phyloP scores from a whole-genome alignment of 2,329 filamentous ascomycete species.

The Neofusicoccum sp. region DNA sequence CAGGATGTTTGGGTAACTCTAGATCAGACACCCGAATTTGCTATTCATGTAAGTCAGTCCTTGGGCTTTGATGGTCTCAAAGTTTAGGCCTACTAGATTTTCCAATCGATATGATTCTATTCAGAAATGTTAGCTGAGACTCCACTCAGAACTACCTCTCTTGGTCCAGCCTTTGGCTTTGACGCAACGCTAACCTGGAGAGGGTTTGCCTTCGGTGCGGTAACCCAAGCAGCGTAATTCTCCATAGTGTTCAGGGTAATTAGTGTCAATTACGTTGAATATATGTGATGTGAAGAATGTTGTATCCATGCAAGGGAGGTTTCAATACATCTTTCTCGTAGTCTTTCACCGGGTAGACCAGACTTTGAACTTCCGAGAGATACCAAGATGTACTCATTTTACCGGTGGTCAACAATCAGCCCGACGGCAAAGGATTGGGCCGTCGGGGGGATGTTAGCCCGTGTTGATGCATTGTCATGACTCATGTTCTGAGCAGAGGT shows the following conservation, averaged over 20 bases:
- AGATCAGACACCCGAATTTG: background rate
- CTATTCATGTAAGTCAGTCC: background rate
- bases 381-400: too few species aligned
- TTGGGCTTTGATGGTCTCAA: background rate
- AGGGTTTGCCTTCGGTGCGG: conserved; percentile 2
- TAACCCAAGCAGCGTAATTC: background rate
- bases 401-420: too few species aligned
- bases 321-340: too few species aligned
- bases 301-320: too few species aligned
- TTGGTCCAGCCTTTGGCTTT: conserved; percentile 21
- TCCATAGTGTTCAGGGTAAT: too few species aligned
- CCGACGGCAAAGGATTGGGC: too few species aligned
- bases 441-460: too few species aligned
- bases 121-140: conserved; percentile 2
- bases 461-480: too few species aligned
- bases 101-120: conserved; percentile 19
- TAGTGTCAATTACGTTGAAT: background rate
- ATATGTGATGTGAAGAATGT: background rate
- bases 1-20: conserved; percentile 36
- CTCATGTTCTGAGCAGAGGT: too few species aligned
- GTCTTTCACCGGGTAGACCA: too few species aligned
- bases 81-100: conserved; percentile 11
- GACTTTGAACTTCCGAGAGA: too few species aligned
- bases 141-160: conserved; percentile 33
- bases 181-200: conserved; percentile 22